These are phyloP conservation scores for Trametes sanguinea DNA, from an alignment of 768 basidiomycete species.

Conservation along the genomic window DNA sequence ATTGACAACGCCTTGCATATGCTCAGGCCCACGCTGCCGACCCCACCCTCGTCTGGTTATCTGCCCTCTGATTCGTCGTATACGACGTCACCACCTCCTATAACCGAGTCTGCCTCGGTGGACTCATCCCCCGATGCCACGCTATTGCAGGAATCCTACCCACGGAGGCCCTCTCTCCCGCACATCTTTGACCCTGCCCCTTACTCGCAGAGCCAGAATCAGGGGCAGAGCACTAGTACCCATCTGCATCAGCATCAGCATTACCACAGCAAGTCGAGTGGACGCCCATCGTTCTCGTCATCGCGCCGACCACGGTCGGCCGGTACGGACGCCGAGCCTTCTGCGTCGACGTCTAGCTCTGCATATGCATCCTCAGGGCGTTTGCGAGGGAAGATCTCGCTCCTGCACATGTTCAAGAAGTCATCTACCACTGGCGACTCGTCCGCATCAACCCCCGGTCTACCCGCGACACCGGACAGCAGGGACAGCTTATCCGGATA, in stretches of 20 bases:
- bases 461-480: constrained; percentile 18
- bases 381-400: constrained; percentile 70
- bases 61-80: constrained; percentile 20
- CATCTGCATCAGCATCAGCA: constrained; percentile 25
- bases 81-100: constrained; percentile 21
- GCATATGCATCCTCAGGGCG: constrained; percentile 40
- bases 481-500: constrained; percentile 26
- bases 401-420: constrained; percentile 76
- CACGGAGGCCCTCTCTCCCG: constrained; percentile 70
- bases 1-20: constrained; percentile 69
- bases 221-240: constrained; percentile 1
- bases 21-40: constrained; percentile 39
- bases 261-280: constrained; percentile 9
- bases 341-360: constrained; percentile 2
- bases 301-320: constrained; percentile 69
- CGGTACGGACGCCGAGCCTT: constrained; percentile 60
- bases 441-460: constrained; percentile 24
- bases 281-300: constrained; percentile 18
- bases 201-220: constrained; percentile 18
- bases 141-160: constrained; percentile 26
- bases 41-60: constrained; percentile 32
- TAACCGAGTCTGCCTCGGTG: constrained; percentile 4
- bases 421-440: constrained; percentile 39
- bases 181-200: constrained; percentile 41
- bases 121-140: constrained; percentile 32